phyloP scores from a whole-genome alignment of 1,284 basidiomycete genomes.

The Irpex lacteus region DNA sequence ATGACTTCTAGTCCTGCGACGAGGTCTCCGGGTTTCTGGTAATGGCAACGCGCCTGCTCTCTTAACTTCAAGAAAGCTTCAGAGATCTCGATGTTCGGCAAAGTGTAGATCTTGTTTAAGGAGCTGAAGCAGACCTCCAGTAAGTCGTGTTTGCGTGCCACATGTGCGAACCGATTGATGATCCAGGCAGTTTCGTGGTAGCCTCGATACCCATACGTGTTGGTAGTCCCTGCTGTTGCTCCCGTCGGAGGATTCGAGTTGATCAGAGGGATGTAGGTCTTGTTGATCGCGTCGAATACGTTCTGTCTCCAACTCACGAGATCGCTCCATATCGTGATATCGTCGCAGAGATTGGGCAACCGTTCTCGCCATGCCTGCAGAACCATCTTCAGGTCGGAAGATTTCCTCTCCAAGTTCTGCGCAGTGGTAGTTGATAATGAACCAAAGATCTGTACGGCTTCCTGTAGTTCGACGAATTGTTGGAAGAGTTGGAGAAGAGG shows the following conservation, averaged over 20 bases:
- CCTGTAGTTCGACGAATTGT: conserved; percentile 97
- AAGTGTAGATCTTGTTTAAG: conserved; percentile 96
- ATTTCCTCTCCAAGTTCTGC: conserved; percentile 92
- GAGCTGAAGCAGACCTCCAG: conserved; percentile 95
- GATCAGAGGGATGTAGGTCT: conserved; percentile 93
- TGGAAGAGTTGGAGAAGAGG: conserved; percentile 98
- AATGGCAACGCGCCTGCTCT: conserved; percentile 99
- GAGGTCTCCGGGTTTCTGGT: conserved; percentile 93
- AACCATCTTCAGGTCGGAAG: conserved; percentile 93
- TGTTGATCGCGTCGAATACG: conserved; percentile 91
- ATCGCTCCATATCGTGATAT: conserved; percentile 99
- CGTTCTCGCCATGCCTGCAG: conserved; percentile 97
- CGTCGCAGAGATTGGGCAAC: conserved; percentile 94
- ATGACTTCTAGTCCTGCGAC: conserved; percentile 96
- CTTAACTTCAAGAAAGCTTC: conserved; percentile 99
- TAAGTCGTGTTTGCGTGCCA: conserved; percentile 95
- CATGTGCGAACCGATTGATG: conserved; percentile 99
- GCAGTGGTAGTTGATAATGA: conserved; percentile 87
- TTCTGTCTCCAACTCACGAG: conserved; percentile 98
- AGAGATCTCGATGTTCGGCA: conserved; percentile 99
- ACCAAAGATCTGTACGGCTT: conserved; percentile 94
- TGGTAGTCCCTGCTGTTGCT: conserved; percentile 54
- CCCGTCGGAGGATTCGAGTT: conserved; percentile 46
- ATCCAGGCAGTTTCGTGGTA: conserved; percentile 99
- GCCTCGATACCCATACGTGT: conserved; percentile 95